phyloP scores from a whole-genome alignment of 1,284 basidiomycete genomes.

The Tranzscheliella williamsii region DNA sequence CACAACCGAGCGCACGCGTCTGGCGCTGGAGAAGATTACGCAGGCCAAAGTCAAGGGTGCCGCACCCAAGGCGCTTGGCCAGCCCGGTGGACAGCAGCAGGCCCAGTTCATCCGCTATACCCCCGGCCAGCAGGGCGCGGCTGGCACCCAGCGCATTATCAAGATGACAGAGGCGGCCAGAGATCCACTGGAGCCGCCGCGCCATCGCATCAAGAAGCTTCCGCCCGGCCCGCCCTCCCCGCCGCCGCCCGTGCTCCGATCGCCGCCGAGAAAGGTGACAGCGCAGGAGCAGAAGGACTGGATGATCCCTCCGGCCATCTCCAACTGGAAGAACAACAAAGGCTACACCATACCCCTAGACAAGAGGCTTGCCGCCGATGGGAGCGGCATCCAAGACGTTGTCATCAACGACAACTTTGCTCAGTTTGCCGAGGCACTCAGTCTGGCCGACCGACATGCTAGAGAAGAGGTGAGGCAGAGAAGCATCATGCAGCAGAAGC shows the following conservation, averaged over 20 bases:
- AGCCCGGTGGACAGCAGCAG: constrained; percentile 25
- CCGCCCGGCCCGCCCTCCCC: constrained; percentile 92
- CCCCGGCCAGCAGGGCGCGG: constrained; percentile 74
- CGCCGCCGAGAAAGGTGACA: constrained; percentile 92
- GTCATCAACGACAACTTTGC: constrained; percentile 99
- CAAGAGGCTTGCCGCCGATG: constrained; percentile 96
- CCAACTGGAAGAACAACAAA: constrained; percentile 99
- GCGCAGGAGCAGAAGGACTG: constrained; percentile 98
- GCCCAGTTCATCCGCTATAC: constrained; percentile 89
- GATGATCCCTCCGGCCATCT: constrained; percentile 99
- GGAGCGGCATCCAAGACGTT: constrained; percentile 94
- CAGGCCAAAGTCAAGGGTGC: constrained; percentile 96
- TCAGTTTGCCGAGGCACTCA: constrained; percentile 94
- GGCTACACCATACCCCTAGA: constrained; percentile 99
- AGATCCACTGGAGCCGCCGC: constrained; percentile 93
- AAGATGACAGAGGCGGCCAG: constrained; percentile 82
- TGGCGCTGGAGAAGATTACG: constrained; percentile 88
- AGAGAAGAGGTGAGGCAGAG: constrained; percentile 96
- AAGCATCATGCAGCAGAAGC: constrained; percentile 93
- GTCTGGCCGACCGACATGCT: constrained; percentile 95
- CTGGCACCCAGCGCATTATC: constrained; percentile 90
- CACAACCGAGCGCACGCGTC: constrained; percentile 85
- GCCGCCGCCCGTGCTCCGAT: constrained; percentile 92
- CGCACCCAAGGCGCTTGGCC: constrained; percentile 68
- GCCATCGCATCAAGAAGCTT: constrained; percentile 98